Conservation (phyloP, 176 grass and related monocot genomes). For the Aegilops umbellulata region DNA sequence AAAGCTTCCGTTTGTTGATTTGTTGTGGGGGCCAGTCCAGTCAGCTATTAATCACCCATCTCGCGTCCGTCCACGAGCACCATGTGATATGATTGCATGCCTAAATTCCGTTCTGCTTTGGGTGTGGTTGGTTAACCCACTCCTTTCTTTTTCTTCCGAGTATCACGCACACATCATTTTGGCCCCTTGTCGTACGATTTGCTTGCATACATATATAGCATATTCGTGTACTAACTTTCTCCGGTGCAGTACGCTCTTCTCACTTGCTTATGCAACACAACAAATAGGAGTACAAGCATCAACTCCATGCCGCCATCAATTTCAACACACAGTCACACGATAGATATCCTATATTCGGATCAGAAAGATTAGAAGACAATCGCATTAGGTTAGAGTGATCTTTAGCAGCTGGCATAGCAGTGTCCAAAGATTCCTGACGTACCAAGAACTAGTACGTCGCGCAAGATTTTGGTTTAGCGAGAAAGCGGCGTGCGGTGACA, state of each 20-base stretch:
- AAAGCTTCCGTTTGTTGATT: not conserved
- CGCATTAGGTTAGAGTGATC: not conserved
- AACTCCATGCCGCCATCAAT: too few species aligned
- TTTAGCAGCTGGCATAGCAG: not conserved
- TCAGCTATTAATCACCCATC: constrained; percentile 2
- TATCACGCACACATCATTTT: too few species aligned
- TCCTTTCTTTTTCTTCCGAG: too few species aligned
- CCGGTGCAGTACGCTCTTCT: too few species aligned
- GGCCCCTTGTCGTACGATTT: not conserved
- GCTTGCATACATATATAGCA: not conserved
- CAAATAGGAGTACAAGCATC: too few species aligned
- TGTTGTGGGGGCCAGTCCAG: not conserved
- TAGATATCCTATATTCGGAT: too few species aligned
- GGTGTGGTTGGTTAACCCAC: not conserved
- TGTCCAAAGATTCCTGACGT: not conserved
- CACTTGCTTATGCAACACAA: not conserved
- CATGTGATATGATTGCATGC: not conserved
- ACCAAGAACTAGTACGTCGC: too few species aligned
- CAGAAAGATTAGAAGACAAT: too few species aligned
- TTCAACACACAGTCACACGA: too few species aligned
- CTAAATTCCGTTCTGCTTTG: not conserved
- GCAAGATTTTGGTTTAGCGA: not conserved
- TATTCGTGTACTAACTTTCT: not conserved
- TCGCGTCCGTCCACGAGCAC: not conserved
- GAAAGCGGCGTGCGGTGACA: not conserved